Conservation (phyloP, 805 yeast species). For the Suhomyces sp. region DNA sequence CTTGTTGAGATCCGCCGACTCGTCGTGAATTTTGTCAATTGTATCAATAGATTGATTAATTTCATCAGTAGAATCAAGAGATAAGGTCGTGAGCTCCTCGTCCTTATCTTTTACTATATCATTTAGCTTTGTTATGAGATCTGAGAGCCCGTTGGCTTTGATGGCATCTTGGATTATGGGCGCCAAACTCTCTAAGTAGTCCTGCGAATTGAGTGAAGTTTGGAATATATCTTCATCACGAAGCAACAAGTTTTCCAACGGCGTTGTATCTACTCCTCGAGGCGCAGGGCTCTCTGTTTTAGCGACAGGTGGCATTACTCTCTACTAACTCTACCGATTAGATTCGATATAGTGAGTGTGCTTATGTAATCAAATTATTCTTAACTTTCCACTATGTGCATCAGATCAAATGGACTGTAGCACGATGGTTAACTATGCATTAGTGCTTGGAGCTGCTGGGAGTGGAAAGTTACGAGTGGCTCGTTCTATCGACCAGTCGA, state of each 20-base stretch:
- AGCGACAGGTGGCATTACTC: background rate
- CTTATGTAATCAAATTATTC: background rate
- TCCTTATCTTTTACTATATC: conserved; percentile 59
- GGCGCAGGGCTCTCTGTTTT: background rate
- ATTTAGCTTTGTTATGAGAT: conserved; percentile 54
- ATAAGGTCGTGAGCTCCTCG: conserved; percentile 55
- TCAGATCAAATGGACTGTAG: background rate
- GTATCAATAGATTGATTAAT: conserved; percentile 58
- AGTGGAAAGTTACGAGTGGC: conserved; percentile 38
- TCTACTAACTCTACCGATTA: background rate
- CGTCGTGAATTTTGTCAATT: conserved; percentile 57
- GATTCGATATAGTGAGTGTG: background rate
- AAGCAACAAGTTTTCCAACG: conserved; percentile 36
- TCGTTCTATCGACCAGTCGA: conserved; percentile 6
- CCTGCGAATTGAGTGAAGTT: conserved; percentile 54
- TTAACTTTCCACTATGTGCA: background rate
- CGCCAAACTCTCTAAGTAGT: conserved; percentile 74
- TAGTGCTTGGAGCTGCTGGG: conserved; percentile 44
- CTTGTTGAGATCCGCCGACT: conserved; percentile 54
- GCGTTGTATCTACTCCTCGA: background rate
- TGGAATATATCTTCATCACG: conserved; percentile 43
- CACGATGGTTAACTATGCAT: conserved; percentile 33
- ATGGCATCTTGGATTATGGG: conserved; percentile 70
- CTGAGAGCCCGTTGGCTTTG: conserved; percentile 50
- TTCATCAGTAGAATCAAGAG: conserved; percentile 59